Conservation (phyloP, 1,139 yeast genomes). For the Kazachstania sp. region DNA sequence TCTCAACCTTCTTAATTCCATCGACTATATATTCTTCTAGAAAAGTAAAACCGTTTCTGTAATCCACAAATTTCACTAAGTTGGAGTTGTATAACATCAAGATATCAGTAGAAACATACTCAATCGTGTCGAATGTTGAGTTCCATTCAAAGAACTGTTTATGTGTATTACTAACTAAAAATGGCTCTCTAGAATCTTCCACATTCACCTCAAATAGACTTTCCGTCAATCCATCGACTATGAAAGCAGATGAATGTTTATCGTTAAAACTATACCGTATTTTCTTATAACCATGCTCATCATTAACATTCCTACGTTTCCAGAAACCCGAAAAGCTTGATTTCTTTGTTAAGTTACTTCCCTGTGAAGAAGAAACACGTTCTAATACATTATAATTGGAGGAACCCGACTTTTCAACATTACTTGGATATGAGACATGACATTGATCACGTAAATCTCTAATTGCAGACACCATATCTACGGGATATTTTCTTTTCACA, state of each 20-base stretch:
- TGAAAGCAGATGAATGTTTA: slow-evolving; percentile 5
- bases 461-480: slow-evolving; percentile 15
- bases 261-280: slow-evolving; percentile 12
- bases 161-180: slow-evolving; percentile 13
- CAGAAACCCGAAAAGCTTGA: slow-evolving; percentile 15
- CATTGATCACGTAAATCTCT: slow-evolving; percentile 9
- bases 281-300: background rate
- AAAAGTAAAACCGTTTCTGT: slow-evolving; percentile 22
- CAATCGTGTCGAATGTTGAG: slow-evolving; percentile 11
- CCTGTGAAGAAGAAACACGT: background rate
- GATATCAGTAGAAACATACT: slow-evolving; percentile 17
- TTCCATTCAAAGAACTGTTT: slow-evolving; percentile 19
- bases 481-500: slow-evolving; percentile 17
- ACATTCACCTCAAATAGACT: slow-evolving; percentile 13
- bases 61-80: slow-evolving; percentile 21
- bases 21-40: slow-evolving; percentile 15
- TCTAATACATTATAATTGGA: slow-evolving; percentile 2
- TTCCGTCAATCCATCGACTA: slow-evolving; percentile 22
- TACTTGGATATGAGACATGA: background rate
- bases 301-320: slow-evolving; percentile 6
- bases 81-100: slow-evolving; percentile 15
- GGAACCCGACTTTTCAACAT: background rate
- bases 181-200: slow-evolving; percentile 6
- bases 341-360: slow-evolving; percentile 12
- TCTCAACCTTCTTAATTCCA: slow-evolving; percentile 19